Conservation (phyloP, 2,329 filamentous ascomycete species). For the Penicillium expansum region DNA sequence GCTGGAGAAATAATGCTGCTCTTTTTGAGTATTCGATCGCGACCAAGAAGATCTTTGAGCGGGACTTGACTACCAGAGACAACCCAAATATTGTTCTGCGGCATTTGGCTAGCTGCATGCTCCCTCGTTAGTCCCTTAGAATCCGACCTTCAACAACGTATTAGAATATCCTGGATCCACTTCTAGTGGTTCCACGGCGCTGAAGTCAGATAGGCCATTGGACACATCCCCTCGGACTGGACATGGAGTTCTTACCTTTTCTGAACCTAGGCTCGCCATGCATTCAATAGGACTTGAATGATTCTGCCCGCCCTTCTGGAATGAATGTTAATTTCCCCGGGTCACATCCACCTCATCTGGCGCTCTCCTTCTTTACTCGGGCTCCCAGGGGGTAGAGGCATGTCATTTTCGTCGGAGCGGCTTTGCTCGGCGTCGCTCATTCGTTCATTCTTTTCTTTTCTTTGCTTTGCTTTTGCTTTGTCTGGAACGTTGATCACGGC, state of each 20-base stretch:
- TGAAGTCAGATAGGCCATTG: not conserved
- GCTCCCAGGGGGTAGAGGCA: conserved; percentile 6
- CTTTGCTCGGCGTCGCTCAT: conserved; percentile 9
- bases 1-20: not conserved
- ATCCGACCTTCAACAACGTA: not conserved
- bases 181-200: not conserved
- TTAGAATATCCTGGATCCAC: not conserved
- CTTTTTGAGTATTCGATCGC: not conserved
- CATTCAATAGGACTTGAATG: not conserved
- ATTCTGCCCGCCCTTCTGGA: not conserved
- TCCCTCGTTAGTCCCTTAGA: not conserved
- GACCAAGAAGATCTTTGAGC: not conserved
- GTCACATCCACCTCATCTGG: conserved; percentile 2
- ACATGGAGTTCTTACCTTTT: not conserved
- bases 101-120: not conserved
- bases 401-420: not conserved
- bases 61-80: not conserved
- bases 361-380: conserved; percentile 9
- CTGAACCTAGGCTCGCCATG: not conserved
- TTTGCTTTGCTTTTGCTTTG: not conserved
- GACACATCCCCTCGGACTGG: not conserved
- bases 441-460: conserved; percentile 6
- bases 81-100: not conserved
- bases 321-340: conserved; percentile 6
- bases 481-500: conserved; percentile 1